These are phyloP conservation scores for Termitomyces heimii DNA, from an alignment of 768 basidiomycete genomes.

Conservation along the genomic window DNA sequence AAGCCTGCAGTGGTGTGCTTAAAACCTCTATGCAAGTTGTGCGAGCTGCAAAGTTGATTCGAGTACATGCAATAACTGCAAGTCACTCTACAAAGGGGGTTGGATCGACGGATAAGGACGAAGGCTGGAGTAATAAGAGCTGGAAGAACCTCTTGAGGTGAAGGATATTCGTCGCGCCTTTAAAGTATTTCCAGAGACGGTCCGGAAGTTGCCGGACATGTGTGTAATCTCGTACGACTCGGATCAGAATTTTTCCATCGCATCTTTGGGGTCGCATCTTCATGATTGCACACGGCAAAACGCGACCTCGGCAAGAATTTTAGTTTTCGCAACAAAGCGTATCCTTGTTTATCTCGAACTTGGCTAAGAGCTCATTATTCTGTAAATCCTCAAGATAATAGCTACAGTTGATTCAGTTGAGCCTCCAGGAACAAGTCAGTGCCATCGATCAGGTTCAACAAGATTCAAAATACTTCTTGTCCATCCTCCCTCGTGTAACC, in stretches of 20 bases:
- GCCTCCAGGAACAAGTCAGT: too few species aligned
- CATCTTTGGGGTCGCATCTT: background rate
- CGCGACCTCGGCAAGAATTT: background rate
- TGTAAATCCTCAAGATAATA: too few species aligned
- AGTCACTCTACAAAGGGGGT: background rate
- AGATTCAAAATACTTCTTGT: background rate
- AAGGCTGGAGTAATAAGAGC: background rate
- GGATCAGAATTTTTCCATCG: background rate
- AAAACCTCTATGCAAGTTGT: conserved; percentile 83
- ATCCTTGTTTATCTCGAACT: background rate
- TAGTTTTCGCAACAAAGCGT: background rate
- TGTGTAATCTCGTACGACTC: background rate
- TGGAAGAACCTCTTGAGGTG: background rate
- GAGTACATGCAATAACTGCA: conserved; percentile 77
- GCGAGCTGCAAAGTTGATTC: conserved; percentile 85
- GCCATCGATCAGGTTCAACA: background rate
- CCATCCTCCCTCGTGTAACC: background rate
- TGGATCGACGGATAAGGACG: background rate
- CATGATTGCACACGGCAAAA: background rate
- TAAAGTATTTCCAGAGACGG: background rate
- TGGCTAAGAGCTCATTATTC: background rate
- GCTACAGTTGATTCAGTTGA: background rate
- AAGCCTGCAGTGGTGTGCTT: conserved; percentile 78
- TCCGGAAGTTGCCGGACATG: background rate
- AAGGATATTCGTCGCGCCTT: background rate